These are phyloP conservation scores for Suillus cothurnatus DNA, from an alignment of 768 basidiomycete genomes.

Conservation along the genomic window DNA sequence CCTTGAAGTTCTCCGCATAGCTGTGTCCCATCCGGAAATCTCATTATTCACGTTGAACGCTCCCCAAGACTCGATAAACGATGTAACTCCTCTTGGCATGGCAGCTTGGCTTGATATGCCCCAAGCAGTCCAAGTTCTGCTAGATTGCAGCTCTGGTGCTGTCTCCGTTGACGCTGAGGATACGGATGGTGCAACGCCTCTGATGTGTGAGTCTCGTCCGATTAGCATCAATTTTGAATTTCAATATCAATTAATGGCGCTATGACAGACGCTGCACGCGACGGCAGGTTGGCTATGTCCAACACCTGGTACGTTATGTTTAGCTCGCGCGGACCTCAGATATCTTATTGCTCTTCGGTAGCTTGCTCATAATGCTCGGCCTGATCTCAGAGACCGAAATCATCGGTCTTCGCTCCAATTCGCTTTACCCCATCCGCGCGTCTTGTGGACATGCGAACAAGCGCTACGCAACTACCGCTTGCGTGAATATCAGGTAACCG, in stretches of 20 bases:
- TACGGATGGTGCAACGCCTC: conserved; percentile 71
- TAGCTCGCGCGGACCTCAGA: conserved; percentile 5
- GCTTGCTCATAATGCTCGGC: conserved; percentile 69
- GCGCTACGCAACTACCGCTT: conserved; percentile 62
- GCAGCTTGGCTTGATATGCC: conserved; percentile 77
- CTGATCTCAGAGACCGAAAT: conserved; percentile 73
- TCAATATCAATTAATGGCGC: conserved; percentile 11
- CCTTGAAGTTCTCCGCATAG: conserved; percentile 55
- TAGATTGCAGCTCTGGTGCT: conserved; percentile 60
- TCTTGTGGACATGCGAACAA: conserved; percentile 72
- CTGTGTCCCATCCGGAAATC: conserved; percentile 57
- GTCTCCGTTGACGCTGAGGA: conserved; percentile 78
- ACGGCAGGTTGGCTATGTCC: conserved; percentile 69
- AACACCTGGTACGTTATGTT: conserved; percentile 53
- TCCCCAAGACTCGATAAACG: conserved; percentile 68
- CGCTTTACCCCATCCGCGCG: conserved; percentile 58
- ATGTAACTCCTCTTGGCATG: conserved; percentile 77
- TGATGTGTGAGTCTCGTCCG: conserved; percentile 69
- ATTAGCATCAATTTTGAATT: conserved; percentile 5
- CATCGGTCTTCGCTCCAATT: conserved; percentile 75
- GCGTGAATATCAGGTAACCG: conserved; percentile 58
- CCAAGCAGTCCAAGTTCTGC: conserved; percentile 59
- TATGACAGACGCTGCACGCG: conserved; percentile 72
- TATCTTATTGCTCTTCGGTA: conserved; percentile 17
- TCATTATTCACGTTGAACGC: conserved; percentile 74